Base-by-base conservation (phyloP, 164 flowering plant genomes). In the Amborella trichopoda region DNA sequence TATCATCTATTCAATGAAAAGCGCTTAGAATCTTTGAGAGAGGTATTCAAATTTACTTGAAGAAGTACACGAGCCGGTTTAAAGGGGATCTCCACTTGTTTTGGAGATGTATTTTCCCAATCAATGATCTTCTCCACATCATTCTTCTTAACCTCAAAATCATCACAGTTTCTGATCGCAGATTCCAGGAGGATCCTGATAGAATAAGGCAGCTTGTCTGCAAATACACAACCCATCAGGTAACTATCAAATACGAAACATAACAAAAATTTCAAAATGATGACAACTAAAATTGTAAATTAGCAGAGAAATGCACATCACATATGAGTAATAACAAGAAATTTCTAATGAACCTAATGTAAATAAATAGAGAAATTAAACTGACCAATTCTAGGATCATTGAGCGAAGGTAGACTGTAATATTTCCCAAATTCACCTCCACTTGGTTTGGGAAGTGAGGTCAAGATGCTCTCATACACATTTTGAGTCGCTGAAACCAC, bases 121-220 rank as follows among this genome's bases (percentile, higher is more conserved):
- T 93, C 96, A 53, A 93, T 68, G 41, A 93, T 91, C 68, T 88
- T 91, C 70, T 91, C 96, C 26, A 91, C 96, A 68, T 91, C 99
- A 24, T 63, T 65, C 56, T 67, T 68, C 23, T 70, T 87, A 23
- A 91, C 99, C 67, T 87, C 90, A 54, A 91, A 91, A 48, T 83
- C 74, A 53, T 91, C 98, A 53, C 98, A 91, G 53, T 91, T 86
- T 5, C 96, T 73, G 19, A 91, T 85, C 0, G 99, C 95, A 2
- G 99, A 84, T 57, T 91, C 99, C 4, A 91, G 72, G 22, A 91
- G 87, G 34, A 91, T 78, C 69, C 67, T 74, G 28, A 91, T 80
- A 1, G 96, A 78, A 58, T 76, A 87, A 0, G 99, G 96, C 30
- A 91, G 71, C 53, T 55, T 84, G 53, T 84, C 99, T 90, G 86